Evolutionary conservation across 352 stramenopile genomes (phyloP).

Genomic region (Thalassiosira pacifica): DNA sequence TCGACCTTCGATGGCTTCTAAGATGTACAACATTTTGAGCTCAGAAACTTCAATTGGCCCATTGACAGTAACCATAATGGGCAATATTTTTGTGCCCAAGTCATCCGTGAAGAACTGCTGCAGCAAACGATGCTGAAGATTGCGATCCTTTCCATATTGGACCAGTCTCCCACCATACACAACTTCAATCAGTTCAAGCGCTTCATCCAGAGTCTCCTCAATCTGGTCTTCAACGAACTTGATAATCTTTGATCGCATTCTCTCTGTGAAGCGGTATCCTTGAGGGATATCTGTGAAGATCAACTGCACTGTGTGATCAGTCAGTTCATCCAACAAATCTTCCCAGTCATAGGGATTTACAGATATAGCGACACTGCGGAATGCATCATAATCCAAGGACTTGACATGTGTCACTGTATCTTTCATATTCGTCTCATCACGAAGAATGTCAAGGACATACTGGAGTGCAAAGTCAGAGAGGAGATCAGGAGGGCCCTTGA

Average conservation of each 20-base stretch:
- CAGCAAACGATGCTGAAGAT: too few species aligned
- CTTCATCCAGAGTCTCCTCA: neutral
- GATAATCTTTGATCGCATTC: neutral
- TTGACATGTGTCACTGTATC: too few species aligned
- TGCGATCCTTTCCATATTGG: neutral
- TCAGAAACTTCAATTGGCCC: too few species aligned
- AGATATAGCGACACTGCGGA: neutral
- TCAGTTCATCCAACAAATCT: conserved; percentile 8
- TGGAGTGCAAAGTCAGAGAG: too few species aligned
- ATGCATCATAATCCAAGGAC: neutral
- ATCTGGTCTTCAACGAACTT: neutral
- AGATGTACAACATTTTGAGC: too few species aligned
- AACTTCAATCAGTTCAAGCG: conserved; percentile 12
- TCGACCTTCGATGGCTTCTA: too few species aligned
- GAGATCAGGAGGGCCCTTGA: too few species aligned
- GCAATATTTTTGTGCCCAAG: too few species aligned
- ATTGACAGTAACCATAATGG: too few species aligned
- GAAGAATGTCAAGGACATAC: too few species aligned
- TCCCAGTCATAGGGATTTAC: neutral
- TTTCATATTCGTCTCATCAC: too few species aligned
- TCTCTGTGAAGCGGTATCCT: neutral
- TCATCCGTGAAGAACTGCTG: too few species aligned
- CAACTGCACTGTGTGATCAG: conserved; percentile 15
- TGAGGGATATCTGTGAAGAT: conserved; percentile 1
- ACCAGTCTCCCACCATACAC: neutral